These are phyloP conservation scores for Alternaria tenuissima DNA, from an alignment of 2,329 filamentous ascomycete species.

Conservation along the genomic window DNA sequence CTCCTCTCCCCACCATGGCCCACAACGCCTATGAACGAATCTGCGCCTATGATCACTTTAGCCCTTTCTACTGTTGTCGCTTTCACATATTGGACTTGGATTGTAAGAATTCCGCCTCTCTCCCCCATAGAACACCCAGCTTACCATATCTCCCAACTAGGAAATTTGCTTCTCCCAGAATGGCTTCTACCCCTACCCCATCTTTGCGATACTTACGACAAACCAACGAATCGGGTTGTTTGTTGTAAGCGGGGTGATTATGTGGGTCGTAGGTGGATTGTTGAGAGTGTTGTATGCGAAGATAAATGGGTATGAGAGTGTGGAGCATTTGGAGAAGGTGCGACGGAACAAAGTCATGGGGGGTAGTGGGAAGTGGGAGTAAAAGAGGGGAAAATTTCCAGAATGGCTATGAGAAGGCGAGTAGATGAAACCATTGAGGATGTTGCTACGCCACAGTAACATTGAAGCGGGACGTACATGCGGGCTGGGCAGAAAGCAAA, in stretches of 20 bases:
- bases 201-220: constrained; percentile 75
- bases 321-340: constrained; percentile 29
- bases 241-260: constrained; percentile 71
- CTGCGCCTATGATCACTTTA: constrained; percentile 65
- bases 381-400: background rate
- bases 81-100: constrained; percentile 78
- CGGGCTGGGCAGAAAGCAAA: background rate
- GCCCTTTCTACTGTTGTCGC: constrained; percentile 66
- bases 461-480: background rate
- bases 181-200: constrained; percentile 83
- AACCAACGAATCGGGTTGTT: constrained; percentile 74
- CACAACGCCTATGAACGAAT: constrained; percentile 58
- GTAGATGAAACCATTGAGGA: background rate
- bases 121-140: background rate
- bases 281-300: constrained; percentile 75
- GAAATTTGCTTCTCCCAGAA: constrained; percentile 75
- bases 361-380: constrained; percentile 30
- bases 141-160: constrained; percentile 1
- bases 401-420: background rate
- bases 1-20: constrained; percentile 76
- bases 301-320: constrained; percentile 64
- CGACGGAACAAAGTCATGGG: constrained; percentile 31
- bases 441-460: background rate
- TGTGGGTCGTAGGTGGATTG: constrained; percentile 73
- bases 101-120: constrained; percentile 42